These are phyloP conservation scores for Odonthalia washingtoniensis DNA, from an alignment of 31 red algal species.

Conservation along the genomic window DNA sequence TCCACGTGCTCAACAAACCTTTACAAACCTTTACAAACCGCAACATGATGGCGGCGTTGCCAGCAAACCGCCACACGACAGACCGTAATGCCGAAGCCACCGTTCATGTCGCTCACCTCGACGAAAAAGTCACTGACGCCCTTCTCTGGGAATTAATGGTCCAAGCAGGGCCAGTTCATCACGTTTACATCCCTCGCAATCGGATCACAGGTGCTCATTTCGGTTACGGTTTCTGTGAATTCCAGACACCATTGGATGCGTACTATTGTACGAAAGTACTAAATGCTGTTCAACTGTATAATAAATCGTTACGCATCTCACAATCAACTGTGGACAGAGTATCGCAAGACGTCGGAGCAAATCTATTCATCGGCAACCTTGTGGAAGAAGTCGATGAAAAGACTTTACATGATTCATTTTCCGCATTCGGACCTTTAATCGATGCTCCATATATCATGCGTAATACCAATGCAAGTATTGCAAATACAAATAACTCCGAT, in stretches of 20 bases:
- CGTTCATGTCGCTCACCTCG: constrained; percentile 79
- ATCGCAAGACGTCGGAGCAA: constrained; percentile 80
- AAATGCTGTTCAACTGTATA: constrained; percentile 68
- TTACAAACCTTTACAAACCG: background rate
- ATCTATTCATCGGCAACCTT: constrained; percentile 92
- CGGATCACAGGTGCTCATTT: constrained; percentile 77
- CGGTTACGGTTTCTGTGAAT: constrained; percentile 91
- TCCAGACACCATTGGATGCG: constrained; percentile 67
- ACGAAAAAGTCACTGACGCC: constrained; percentile 71
- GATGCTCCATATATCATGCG: constrained; percentile 78
- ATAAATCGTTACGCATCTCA: constrained; percentile 76
- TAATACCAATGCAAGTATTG: constrained; percentile 51
- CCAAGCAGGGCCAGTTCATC: constrained; percentile 75
- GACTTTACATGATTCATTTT: constrained; percentile 81
- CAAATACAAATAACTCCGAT: too few relatives aligned
- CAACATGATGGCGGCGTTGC: constrained; percentile 26
- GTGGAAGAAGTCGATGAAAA: constrained; percentile 85
- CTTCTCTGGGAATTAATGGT: constrained; percentile 86
- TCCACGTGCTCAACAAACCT: too few relatives aligned
- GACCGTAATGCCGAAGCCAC: constrained; percentile 88
- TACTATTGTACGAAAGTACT: constrained; percentile 78
- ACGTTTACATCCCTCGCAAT: constrained; percentile 89
- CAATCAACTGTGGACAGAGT: constrained; percentile 46
- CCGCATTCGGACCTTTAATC: constrained; percentile 77
- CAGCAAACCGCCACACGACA: constrained; percentile 53